Conservation (phyloP, 805 yeast species). For the Metschnikowia kunwiensis region DNA sequence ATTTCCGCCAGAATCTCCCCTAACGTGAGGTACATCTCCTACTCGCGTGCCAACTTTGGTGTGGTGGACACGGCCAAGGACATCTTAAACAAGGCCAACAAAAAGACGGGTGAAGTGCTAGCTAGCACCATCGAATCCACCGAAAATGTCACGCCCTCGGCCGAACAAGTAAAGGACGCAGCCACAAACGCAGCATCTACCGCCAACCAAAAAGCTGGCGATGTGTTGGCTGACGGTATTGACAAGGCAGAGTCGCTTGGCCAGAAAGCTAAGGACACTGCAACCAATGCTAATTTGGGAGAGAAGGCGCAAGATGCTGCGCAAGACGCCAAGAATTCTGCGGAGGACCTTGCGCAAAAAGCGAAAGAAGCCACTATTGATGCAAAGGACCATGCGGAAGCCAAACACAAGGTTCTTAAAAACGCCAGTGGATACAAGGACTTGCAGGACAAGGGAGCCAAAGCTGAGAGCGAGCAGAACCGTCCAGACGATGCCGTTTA, state of each 20-base stretch:
- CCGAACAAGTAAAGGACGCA: slow-evolving; percentile 22
- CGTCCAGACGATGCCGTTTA: slow-evolving; percentile 47
- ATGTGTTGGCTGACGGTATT: slow-evolving; percentile 32
- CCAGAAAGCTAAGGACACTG: slow-evolving; percentile 12
- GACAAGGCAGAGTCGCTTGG: slow-evolving; percentile 23
- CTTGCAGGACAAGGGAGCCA: slow-evolving; percentile 43
- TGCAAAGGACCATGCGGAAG: slow-evolving; percentile 12
- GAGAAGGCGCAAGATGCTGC: slow-evolving; percentile 2
- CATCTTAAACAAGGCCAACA: slow-evolving; percentile 30
- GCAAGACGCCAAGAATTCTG: slow-evolving; percentile 7
- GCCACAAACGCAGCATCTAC: slow-evolving; percentile 17
- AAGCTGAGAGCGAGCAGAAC: slow-evolving; percentile 42
- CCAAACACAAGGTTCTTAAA: slow-evolving; percentile 23
- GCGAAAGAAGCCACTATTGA: slow-evolving; percentile 17
- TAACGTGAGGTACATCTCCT: slow-evolving; percentile 10
- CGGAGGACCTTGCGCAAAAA: slow-evolving; percentile 15
- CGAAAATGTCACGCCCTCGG: slow-evolving; percentile 23
- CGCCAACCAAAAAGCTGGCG: slow-evolving; percentile 31
- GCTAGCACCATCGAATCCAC: slow-evolving; percentile 42
- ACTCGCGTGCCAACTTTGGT: slow-evolving; percentile 17
- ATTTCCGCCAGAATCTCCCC: slow-evolving; percentile 8
- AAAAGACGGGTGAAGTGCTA: slow-evolving; percentile 40
- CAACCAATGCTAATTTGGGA: slow-evolving; percentile 4
- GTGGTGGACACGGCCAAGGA: slow-evolving; percentile 36
- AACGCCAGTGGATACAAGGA: slow-evolving; percentile 35